A percentile compares a stretch with the other conserved stretches of the same genome.
Evolutionary conservation across 129 eudicot genomes (phyloP).

Genomic region (Artemisia argyi): DNA sequence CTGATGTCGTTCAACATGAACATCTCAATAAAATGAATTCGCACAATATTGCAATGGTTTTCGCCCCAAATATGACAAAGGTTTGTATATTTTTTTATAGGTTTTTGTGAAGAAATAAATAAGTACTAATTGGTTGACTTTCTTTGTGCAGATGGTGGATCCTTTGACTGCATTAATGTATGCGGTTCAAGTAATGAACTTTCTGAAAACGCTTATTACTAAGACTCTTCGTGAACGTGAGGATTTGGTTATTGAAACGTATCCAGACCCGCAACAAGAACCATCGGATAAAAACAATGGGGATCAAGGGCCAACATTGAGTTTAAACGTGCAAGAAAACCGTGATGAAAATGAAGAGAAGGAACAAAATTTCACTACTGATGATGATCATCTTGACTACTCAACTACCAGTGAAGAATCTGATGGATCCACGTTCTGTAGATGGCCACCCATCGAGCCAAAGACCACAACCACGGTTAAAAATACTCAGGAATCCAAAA

Average conservation of each 20-base stretch:
- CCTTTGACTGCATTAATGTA: slow-evolving; percentile 76
- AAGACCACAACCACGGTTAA: slow-evolving; percentile 22
- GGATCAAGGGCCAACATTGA: slow-evolving; percentile 48
- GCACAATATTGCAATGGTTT: slow-evolving; percentile 87
- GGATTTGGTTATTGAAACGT: slow-evolving; percentile 41
- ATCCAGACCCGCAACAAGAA: slow-evolving; percentile 33
- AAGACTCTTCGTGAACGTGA: slow-evolving; percentile 66
- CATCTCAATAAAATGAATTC: slow-evolving; percentile 85
- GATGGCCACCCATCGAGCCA: slow-evolving; percentile 26
- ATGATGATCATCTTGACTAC: slow-evolving; percentile 37
- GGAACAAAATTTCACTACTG: slow-evolving; percentile 22
- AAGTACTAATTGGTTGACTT: background rate
- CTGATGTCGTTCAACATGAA: slow-evolving; percentile 85
- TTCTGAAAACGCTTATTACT: slow-evolving; percentile 74
- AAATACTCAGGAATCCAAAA: slow-evolving; percentile 9
- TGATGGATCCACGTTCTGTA: slow-evolving; percentile 37
- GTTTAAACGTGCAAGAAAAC: slow-evolving; percentile 15
- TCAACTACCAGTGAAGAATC: slow-evolving; percentile 45
- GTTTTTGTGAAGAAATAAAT: background rate
- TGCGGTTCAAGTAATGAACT: slow-evolving; percentile 95
- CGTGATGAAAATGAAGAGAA: slow-evolving; percentile 25
- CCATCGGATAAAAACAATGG: slow-evolving; percentile 57
- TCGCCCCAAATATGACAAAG: slow-evolving; percentile 98
- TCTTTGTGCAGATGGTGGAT: slow-evolving; percentile 55
- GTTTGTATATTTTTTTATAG: slow-evolving; percentile 27